Percentiles rank a stretch among this genome's conserved stretches.
phyloP scores from a whole-genome alignment of 2,329 filamentous ascomycete species.

The Lachnellula hyalina region DNA sequence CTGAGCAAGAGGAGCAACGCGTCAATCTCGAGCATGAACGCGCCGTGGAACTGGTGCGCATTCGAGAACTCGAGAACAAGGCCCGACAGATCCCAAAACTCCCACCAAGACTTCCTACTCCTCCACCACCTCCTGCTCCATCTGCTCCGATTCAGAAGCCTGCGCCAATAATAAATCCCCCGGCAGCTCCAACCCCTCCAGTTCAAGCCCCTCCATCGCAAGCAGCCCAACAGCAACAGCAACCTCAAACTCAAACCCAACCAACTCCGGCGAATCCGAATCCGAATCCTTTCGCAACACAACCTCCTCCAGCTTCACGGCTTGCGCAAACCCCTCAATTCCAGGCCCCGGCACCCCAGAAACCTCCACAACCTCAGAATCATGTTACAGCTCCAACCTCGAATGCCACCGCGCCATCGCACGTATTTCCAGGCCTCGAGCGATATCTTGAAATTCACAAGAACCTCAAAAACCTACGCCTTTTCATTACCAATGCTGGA shows the following conservation, averaged over 20 bases:
- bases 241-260: background rate
- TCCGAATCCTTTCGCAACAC: background rate
- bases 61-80: conserved; percentile 39
- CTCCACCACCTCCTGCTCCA: conserved; percentile 7
- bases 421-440: conserved; percentile 32
- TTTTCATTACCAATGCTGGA: conserved; percentile 48
- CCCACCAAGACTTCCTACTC: conserved; percentile 20
- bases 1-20: conserved; percentile 20
- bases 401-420: background rate
- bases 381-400: background rate
- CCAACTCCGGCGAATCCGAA: background rate
- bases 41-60: conserved; percentile 48
- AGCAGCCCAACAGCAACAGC: background rate
- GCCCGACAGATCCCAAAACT: conserved; percentile 27
- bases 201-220: background rate
- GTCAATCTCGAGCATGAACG: conserved; percentile 34
- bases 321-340: background rate
- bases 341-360: background rate
- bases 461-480: conserved; percentile 56
- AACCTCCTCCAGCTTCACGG: background rate
- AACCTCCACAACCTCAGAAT: conserved; percentile 1
- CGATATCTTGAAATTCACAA: conserved; percentile 56
- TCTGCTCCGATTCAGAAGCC: background rate
- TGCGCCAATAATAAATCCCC: background rate
- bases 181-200: background rate